Base-by-base conservation (phyloP, 352 stramenopile species). In the Globisporangium nunn region DNA sequence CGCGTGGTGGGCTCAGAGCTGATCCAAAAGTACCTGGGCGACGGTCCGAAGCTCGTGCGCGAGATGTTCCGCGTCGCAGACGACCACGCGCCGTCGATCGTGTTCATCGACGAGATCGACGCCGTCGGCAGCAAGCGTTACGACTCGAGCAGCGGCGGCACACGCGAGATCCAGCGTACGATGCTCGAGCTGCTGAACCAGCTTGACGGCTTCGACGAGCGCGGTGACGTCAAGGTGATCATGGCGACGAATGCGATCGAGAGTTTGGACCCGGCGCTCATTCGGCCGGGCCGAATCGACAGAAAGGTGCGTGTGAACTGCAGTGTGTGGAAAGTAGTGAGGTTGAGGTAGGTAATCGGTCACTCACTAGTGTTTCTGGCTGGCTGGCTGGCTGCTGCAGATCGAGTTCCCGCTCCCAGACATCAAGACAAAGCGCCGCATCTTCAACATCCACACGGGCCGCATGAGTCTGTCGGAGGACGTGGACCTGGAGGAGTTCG, bases 101-200 rank as follows among this genome's bases (percentile, higher is more conserved):
- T 99, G 39, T 99, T 99, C 74, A 99, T 99, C 70, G 98, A 99
- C 78, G 98, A 99, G 76, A 99, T 99, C 72, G 98, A 99, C 74
- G 97, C 98, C 0, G 95, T 99, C 15, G 98, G 98, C 58, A 98
- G 85, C 61, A 99, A 99, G 71, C 93, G 98, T 52, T 99, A 99
- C 81, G 97, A 99, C 68, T 98, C 91, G 41, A 97, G 86, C 72
- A 98, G 90, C 33, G 96, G 96, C 45, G 98, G 98, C 37, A 99
- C 96, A 1, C 82, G 95, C 57, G 98, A 99, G 78, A 99, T 99
- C 67, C 98, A 99, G 82, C 95, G 98, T 69, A 99, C 98, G 44
- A 99, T 99, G 97, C 85, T 99, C 50, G 98, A 99, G 76, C 82
- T 99, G 35, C 76, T 99, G 10, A 99, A 99, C 76, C 98, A 99